Conservation (phyloP, 306 rosid species). For the Lathyrus oleraceus region DNA sequence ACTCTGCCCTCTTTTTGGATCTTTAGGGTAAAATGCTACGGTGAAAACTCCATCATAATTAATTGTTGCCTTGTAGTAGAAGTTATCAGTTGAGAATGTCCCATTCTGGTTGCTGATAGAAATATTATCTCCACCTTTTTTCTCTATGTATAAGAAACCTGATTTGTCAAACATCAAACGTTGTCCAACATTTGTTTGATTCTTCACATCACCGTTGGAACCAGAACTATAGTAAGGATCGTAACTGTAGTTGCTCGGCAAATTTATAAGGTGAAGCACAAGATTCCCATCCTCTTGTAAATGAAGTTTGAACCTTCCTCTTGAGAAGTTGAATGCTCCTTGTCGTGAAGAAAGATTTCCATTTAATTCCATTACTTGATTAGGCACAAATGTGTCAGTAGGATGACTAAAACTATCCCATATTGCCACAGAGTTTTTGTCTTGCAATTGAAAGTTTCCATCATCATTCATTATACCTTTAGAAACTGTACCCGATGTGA, state of each 20-base stretch:
- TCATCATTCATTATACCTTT: conserved; percentile 33
- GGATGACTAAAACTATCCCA: conserved; percentile 55
- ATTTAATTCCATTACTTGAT: conserved; percentile 39
- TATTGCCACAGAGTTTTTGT: background rate
- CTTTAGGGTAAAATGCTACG: conserved; percentile 38
- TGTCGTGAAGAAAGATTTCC: conserved; percentile 38
- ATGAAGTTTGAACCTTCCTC: conserved; percentile 45
- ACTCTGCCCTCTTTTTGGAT: background rate
- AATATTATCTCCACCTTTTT: conserved; percentile 29
- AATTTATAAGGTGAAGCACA: conserved; percentile 34
- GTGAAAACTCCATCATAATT: conserved; percentile 56
- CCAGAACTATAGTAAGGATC: conserved; percentile 16
- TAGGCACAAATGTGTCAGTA: conserved; percentile 56
- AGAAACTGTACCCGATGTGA: conserved; percentile 7
- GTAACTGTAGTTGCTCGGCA: conserved; percentile 33
- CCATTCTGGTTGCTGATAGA: background rate
- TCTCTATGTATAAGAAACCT: conserved; percentile 42
- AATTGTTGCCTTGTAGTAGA: conserved; percentile 49
- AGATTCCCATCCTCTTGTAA: conserved; percentile 46
- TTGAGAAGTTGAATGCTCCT: conserved; percentile 38
- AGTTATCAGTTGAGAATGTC: background rate
- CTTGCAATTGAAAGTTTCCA: conserved; percentile 39
- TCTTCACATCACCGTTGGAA: background rate
- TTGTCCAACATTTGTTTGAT: conserved; percentile 30
- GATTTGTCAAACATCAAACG: conserved; percentile 41